Conservation (phyloP, 345 rosid species). For the Hypericum perforatum region DNA sequence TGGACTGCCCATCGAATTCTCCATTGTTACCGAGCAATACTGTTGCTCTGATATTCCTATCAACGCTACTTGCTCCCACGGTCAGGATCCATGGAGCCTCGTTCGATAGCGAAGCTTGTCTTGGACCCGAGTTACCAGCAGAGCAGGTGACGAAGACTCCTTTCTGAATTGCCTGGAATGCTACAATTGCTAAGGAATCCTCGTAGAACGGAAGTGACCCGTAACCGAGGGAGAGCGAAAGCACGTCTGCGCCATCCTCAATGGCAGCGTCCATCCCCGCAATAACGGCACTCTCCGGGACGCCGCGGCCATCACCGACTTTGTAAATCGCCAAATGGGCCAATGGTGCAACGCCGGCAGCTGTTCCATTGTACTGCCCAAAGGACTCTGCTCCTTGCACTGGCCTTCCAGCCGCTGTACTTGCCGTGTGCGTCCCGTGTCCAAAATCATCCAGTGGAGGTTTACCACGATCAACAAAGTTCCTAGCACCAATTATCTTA, state of each 20-base stretch:
- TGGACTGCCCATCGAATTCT: not conserved
- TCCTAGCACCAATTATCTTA: not conserved
- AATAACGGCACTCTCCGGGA: not conserved
- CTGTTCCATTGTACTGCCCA: not conserved
- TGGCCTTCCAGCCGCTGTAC: slow-evolving; percentile 1
- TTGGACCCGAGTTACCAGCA: not conserved
- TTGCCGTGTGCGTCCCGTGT: slow-evolving; percentile 1
- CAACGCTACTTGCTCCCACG: not conserved
- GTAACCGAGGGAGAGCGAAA: not conserved
- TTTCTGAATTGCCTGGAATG: not conserved
- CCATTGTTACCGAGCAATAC: not conserved
- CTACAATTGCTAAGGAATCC: not conserved
- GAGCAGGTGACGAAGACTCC: slow-evolving; percentile 3
- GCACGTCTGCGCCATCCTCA: slow-evolving; percentile 1
- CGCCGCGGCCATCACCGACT: not conserved
- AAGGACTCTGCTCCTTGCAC: not conserved
- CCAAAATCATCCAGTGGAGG: not conserved
- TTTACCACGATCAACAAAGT: not conserved
- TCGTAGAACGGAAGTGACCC: not conserved
- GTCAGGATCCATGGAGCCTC: slow-evolving; percentile 4
- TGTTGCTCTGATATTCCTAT: not conserved
- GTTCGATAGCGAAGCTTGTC: not conserved
- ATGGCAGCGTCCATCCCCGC: not conserved
- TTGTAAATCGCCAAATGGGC: slow-evolving; percentile 2
- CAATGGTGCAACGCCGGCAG: too few relatives aligned